Base-by-base conservation (phyloP, 1,284 basidiomycete genomes). In the Apiotrichum laibachii region DNA sequence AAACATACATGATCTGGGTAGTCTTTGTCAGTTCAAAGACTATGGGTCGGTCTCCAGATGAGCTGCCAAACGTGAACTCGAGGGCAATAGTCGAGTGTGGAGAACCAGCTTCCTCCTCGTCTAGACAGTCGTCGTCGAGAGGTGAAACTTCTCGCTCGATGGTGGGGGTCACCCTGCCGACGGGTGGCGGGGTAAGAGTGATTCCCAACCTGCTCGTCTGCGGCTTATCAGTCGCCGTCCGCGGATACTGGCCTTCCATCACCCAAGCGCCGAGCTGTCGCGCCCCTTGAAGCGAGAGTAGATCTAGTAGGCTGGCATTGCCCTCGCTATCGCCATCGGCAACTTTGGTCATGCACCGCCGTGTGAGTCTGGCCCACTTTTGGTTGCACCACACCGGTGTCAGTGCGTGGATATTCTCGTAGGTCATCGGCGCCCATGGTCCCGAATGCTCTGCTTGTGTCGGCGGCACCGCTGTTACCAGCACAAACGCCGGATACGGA, bases 401-500 rank as follows among this genome's bases (percentile, higher is more conserved):
- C 37, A 75, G 69, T 0, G 68, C 37, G 6, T 52, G 21, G 15
- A 44, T 15, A 8, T 42, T 31, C 5, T 39, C 35, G 26, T 35
- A 48, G 16, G 31, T 18, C 16, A 47, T 50, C 31, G 16, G 43
- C 0, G 55, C 19, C 47, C 49, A 57, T 39, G 48, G 39, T 18
- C 43, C 35, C 9, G 45, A 18, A 26, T 19, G 31, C 31, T 47
- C 46, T 10, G 26, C 18, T 16, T 50, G 31, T 31, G 16, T 33
- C 5, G 67, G 68, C 3, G 69, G 67, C 2, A 72, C 64, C 16
- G 69, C 72, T 2, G 57, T 60, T 21, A 70, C 47, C 15, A 76
- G 61, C 4, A 71, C 71, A 42, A 76, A 72, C 0, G 73, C 67
- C 4, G 74, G 74, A 51, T 72, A 74, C 1, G 74, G 74, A 39